Percentiles rank a stretch among this genome's conserved stretches.
These are phyloP conservation scores for Mycena alexandri DNA, from an alignment of 768 basidiomycete species.

Conservation along the genomic window DNA sequence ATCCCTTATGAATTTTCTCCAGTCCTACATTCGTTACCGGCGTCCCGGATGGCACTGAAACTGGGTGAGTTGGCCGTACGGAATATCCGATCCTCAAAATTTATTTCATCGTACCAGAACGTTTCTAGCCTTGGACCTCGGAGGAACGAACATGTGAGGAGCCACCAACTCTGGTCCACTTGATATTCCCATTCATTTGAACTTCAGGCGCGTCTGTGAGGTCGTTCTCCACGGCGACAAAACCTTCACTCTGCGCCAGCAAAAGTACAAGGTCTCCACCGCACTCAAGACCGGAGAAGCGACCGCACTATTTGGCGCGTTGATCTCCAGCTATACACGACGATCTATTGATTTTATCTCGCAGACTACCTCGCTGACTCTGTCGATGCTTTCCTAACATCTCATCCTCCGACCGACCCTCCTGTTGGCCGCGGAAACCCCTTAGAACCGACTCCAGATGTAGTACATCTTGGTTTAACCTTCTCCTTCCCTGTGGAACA, in stretches of 20 bases:
- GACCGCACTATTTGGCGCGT: constrained; percentile 83
- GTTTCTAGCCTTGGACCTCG: constrained; percentile 95
- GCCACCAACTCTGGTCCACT: neutral
- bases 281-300: constrained; percentile 94
- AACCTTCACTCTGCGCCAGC: constrained; percentile 90
- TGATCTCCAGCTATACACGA: constrained; percentile 10
- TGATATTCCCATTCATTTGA: constrained; percentile 30
- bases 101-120: constrained; percentile 64
- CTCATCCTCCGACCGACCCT: constrained; percentile 61
- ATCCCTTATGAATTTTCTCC: constrained; percentile 24
- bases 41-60: constrained; percentile 94
- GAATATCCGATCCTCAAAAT: constrained; percentile 1
- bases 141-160: constrained; percentile 95
- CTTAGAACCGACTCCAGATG: constrained; percentile 44
- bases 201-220: constrained; percentile 89
- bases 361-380: constrained; percentile 97
- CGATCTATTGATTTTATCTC: constrained; percentile 3
- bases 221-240: constrained; percentile 92
- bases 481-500: constrained; percentile 99
- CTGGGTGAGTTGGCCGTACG: constrained; percentile 70
- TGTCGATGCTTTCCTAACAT: constrained; percentile 93
- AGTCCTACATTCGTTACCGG: constrained; percentile 97
- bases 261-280: constrained; percentile 97
- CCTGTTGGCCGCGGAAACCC: constrained; percentile 41
- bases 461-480: constrained; percentile 84